Evolutionary conservation across 257 asterid genomes (phyloP), one percentile per base, ranked within the genome.

Genomic region (Solanum paucissectum): DNA sequence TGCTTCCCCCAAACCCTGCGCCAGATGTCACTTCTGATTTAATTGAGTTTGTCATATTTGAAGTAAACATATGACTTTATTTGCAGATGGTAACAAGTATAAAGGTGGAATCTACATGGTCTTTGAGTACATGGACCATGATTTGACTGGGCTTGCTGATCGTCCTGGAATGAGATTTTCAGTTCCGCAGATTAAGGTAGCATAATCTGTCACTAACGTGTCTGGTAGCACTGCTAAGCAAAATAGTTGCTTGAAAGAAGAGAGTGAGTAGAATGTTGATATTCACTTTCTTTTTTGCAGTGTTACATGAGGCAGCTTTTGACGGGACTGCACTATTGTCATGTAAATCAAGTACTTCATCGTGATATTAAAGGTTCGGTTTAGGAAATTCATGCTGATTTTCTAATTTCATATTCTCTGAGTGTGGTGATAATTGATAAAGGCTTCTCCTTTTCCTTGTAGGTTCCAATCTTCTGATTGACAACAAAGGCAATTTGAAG

Each of bases 111-210:
- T 97, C 87, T 97, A 97, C 93, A 97, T 97, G 99, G 99, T 97
- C 33, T 97, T 95, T 89, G 99, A 97, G 94, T 97, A 97, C 91
- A 96, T 96, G 98, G 98, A 96, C 89, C 99, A 95, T 87, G 99
- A 96, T 90, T 91, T 96, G 89, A 95, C 98, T 72, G 99, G 98
- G 87, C 99, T 96, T 85, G 93, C 98, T n/a, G 98, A 96, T 93
- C 98, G 98, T 86, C 99, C 99, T 85, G 99, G 99, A 84, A 85
- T 95, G 92, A 93, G 98, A 92, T 97, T 97, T 92, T 88, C 98
- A 21, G 90, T 97, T 89, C 98, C 98, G 6, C 99, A 97, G 90
- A 97, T 97, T 68, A 97, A 97, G 90, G 99, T 95, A 95, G 89
- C 42, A 87, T 87, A 64, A 87, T 91, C 71, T 91, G 86, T 52